These are phyloP conservation scores for Rhodofomes roseus DNA, from an alignment of 1,284 basidiomycete species.

Conservation along the genomic window DNA sequence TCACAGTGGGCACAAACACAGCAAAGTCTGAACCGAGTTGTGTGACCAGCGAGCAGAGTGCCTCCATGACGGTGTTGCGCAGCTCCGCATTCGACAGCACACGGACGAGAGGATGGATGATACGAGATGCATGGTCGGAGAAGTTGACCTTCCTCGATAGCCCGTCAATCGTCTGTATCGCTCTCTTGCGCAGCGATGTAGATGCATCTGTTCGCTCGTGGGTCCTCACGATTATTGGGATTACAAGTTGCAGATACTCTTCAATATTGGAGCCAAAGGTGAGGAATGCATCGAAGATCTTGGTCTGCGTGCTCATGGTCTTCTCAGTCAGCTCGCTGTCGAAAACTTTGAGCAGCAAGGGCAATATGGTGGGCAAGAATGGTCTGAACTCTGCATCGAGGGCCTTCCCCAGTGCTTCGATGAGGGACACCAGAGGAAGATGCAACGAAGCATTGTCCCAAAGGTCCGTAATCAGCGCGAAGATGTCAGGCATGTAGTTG, in stretches of 20 bases:
- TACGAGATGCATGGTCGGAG: conserved; percentile 96
- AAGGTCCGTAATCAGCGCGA: conserved; percentile 80
- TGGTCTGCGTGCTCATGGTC: conserved; percentile 76
- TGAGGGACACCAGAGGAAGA: conserved; percentile 89
- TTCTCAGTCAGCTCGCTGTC: conserved; percentile 85
- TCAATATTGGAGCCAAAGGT: conserved; percentile 97
- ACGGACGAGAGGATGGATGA: conserved; percentile 93
- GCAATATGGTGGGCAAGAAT: conserved; percentile 89
- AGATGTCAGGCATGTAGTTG: conserved; percentile 84
- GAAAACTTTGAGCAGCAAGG: conserved; percentile 88
- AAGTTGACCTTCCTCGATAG: conserved; percentile 95
- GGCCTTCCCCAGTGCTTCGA: conserved; percentile 93
- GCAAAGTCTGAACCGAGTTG: conserved; percentile 97
- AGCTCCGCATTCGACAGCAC: conserved; percentile 85
- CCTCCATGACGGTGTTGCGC: conserved; percentile 87
- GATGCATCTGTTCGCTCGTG: conserved; percentile 85
- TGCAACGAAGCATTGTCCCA: conserved; percentile 90
- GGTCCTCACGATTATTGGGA: conserved; percentile 91
- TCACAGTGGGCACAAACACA: conserved; percentile 95
- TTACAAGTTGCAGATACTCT: conserved; percentile 95
- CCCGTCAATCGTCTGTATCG: conserved; percentile 90
- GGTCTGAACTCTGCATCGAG: conserved; percentile 98
- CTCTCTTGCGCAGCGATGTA: conserved; percentile 77
- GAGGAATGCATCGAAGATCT: conserved; percentile 91
- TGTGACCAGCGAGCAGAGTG: conserved; percentile 86